Evolutionary conservation across 2,329 filamentous ascomycete genomes (phyloP), one percentile per base, ranked within the genome.

Genomic region (Botrytis aclada): DNA sequence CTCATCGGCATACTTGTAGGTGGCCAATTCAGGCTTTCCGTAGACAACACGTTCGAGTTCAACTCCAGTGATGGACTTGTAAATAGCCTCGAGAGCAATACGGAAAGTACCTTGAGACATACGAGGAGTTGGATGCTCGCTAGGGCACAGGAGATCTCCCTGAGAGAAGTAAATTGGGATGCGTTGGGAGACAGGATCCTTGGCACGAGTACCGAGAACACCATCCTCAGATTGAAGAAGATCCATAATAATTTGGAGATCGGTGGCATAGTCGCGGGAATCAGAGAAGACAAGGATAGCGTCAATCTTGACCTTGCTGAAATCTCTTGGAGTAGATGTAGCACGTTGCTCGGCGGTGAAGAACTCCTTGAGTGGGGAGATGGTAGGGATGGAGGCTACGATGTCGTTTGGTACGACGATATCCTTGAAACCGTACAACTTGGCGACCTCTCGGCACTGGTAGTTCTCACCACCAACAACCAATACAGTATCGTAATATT

Each of bases 1-100:
- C 82, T 92, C 90, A 77, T 93, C 91, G 75, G 91, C 92, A 82
- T 92, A 93, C 84, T 91, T 92, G 87, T 93, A 93, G n/a, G 91
- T 93, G 8, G 91, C 91, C 74, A 89, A 79, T 81, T 93, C 90
- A 39, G 91, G 91, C 86, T 93, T 93, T 79, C 91, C 91, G 84
- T 93, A 93, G 72, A 93, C 89, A 47, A 92, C 89, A 85, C 90
- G 91, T 86, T 93, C 90, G 64, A 93, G 88, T 75, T 93, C 90
- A 25, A 86, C 86, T 73, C 90, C 90, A 0, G 90, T 92, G 73
- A 92, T 83, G 29, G 90, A 86, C 82, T 89, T 89, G 86, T 92
- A 94, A 84, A 92, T 92, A 76, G 90, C 90, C 82, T 93, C 90
- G 71, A 93, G 86, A 51, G 89, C 88, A 77, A 93, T 92, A 78